Percentiles rank a stretch among this genome's conserved stretches.
Evolutionary conservation across 495 filamentous ascomycete species (phyloP).

Genomic region (Penicillium crystallinum): DNA sequence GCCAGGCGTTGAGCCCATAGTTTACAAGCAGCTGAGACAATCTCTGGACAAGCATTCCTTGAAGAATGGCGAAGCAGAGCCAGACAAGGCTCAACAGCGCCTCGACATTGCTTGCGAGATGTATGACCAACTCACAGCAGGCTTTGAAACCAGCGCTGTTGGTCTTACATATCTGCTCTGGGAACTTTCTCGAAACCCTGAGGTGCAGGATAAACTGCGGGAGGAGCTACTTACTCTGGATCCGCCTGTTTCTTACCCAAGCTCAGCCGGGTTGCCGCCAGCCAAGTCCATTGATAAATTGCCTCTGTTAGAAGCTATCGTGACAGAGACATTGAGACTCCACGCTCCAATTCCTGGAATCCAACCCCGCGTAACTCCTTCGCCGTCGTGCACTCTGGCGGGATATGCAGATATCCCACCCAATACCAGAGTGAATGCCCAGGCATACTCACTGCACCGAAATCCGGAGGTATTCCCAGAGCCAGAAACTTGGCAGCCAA

Average conservation of each 20-base stretch:
- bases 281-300: slow-evolving; percentile 64
- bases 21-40: slow-evolving; percentile 45
- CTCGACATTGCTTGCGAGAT: slow-evolving; percentile 63
- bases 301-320: slow-evolving; percentile 65
- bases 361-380: slow-evolving; percentile 69
- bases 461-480: slow-evolving; percentile 56
- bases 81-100: slow-evolving; percentile 23
- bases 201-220: slow-evolving; percentile 54
- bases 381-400: slow-evolving; percentile 46
- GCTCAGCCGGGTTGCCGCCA: slow-evolving; percentile 37
- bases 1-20: slow-evolving; percentile 33
- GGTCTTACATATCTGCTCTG: slow-evolving; percentile 66
- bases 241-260: slow-evolving; percentile 27
- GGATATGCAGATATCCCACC: slow-evolving; percentile 52
- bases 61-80: slow-evolving; percentile 17
- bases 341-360: slow-evolving; percentile 71
- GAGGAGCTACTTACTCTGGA: slow-evolving; percentile 55
- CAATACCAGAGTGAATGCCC: slow-evolving; percentile 63
- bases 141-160: slow-evolving; percentile 73
- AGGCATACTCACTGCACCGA: slow-evolving; percentile 67
- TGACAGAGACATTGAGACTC: slow-evolving; percentile 71
- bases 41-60: slow-evolving; percentile 33
- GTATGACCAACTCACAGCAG: slow-evolving; percentile 71
- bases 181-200: slow-evolving; percentile 55
- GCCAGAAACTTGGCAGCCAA: slow-evolving; percentile 56